Evolutionary conservation across 768 basidiomycete species (phyloP).

Genomic region (Boletus fagicola): DNA sequence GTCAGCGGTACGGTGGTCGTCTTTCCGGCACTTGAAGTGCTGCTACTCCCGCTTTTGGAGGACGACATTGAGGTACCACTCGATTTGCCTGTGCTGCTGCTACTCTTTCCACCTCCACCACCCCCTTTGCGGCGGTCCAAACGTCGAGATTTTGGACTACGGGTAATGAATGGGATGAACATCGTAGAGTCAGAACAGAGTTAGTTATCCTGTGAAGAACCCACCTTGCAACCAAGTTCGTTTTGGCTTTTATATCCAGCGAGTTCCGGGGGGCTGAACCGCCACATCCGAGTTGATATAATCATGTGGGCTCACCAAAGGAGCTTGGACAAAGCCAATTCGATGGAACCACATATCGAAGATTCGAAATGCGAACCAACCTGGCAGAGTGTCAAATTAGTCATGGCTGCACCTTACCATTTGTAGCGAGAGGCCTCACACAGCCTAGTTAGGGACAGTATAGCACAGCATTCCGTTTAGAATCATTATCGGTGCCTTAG

Average conservation of each 20-base stretch:
- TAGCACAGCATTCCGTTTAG: no score
- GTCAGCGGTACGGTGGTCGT: slow-evolving; percentile 20
- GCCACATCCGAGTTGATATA: no score
- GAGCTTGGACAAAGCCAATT: no score
- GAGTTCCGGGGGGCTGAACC: neutral
- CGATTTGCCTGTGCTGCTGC: slow-evolving; percentile 12
- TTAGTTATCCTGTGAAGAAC: neutral
- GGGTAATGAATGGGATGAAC: slow-evolving; percentile 22
- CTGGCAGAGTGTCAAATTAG: no score
- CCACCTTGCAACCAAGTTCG: no score
- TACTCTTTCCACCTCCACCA: slow-evolving; percentile 26
- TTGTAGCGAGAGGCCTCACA: no score
- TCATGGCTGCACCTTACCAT: no score
- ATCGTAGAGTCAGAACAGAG: slow-evolving; percentile 2
- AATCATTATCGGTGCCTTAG: no score
- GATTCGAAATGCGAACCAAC: no score
- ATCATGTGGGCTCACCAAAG: no score
- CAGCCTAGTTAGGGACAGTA: no score
- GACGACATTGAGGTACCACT: slow-evolving; percentile 10
- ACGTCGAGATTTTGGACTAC: neutral
- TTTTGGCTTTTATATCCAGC: neutral
- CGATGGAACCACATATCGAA: no score
- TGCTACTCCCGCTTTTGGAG: slow-evolving; percentile 1
- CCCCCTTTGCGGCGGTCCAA: slow-evolving; percentile 35
- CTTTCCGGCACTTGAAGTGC: slow-evolving; percentile 5